phyloP scores from a whole-genome alignment of 495 filamentous ascomycete genomes.

The Talaromyces borbonicus region DNA sequence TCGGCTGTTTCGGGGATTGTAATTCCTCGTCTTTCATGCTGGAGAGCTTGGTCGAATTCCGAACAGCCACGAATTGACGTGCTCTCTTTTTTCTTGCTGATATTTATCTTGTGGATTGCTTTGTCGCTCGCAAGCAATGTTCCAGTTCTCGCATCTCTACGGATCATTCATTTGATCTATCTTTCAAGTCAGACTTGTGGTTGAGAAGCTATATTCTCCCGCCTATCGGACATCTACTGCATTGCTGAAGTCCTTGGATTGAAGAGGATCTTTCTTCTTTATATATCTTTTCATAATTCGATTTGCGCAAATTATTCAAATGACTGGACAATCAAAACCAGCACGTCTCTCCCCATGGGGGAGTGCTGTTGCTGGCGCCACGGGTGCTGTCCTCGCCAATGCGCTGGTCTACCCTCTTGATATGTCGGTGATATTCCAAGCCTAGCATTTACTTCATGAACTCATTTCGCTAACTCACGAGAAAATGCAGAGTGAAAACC shows the following conservation, averaged over 20 bases:
- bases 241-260: too few species aligned
- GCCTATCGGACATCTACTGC: too few species aligned
- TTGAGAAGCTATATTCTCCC: too few species aligned
- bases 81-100: background rate
- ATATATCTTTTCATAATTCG: conserved; percentile 1
- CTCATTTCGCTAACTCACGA: conserved; percentile 5
- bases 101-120: background rate
- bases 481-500: conserved; percentile 72
- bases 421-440: conserved; percentile 52
- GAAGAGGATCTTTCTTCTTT: too few species aligned
- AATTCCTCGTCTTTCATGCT: background rate
- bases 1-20: conserved; percentile 4
- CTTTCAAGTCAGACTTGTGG: too few species aligned
- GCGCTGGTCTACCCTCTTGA: conserved; percentile 93
- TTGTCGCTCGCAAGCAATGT: too few species aligned
- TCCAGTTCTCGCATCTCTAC: background rate
- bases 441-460: background rate
- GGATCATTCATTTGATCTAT: too few species aligned
- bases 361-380: conserved; percentile 81
- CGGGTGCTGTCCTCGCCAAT: conserved; percentile 91
- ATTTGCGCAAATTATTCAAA: conserved; percentile 21
- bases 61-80: too few species aligned
- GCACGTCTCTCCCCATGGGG: conserved; percentile 83
- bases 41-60: background rate
- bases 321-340: conserved; percentile 77